phyloP scores from a whole-genome alignment of 2,329 filamentous ascomycete species.

The Fonsecaea pedrosoi region DNA sequence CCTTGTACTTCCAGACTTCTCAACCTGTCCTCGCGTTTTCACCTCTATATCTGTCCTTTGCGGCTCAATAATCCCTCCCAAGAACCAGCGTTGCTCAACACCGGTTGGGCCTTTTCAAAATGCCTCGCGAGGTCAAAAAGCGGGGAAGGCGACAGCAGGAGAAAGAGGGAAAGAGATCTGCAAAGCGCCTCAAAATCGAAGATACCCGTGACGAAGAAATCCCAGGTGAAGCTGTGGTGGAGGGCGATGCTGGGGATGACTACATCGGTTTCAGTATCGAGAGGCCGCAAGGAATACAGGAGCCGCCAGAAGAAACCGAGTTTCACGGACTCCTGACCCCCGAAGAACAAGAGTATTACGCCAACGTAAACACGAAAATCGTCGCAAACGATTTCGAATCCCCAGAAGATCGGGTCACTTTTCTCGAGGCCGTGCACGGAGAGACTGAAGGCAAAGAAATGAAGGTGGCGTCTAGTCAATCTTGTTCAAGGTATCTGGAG shows the following conservation, averaged over 20 bases:
- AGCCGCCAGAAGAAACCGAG: conserved; percentile 62
- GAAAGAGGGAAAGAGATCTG: conserved; percentile 45
- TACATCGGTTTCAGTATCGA: conserved; percentile 49
- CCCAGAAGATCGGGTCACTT: conserved; percentile 72
- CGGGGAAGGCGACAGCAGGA: conserved; percentile 53
- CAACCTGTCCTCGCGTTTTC: not conserved
- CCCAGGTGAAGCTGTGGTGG: conserved; percentile 30
- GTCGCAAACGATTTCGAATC: conserved; percentile 86
- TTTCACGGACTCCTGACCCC: conserved; percentile 95
- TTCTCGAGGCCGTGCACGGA: conserved; percentile 80
- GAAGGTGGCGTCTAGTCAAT: conserved; percentile 94
- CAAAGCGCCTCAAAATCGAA: conserved; percentile 50
- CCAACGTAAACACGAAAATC: conserved; percentile 84
- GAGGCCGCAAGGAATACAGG: conserved; percentile 28
- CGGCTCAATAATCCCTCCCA: not conserved
- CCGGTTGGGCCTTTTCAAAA: conserved; percentile 31
- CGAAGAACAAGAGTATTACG: conserved; percentile 95
- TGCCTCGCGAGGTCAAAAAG: conserved; percentile 57
- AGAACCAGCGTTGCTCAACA: not conserved
- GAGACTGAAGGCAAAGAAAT: conserved; percentile 92
- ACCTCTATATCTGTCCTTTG: not conserved
- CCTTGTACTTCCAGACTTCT: not conserved
- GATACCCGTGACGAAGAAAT: conserved; percentile 38
- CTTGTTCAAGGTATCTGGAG: conserved; percentile 92
- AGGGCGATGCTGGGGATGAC: conserved; percentile 43